These are phyloP conservation scores for Cadophora sp. DNA, from an alignment of 2,329 filamentous ascomycete species.

Conservation along the genomic window DNA sequence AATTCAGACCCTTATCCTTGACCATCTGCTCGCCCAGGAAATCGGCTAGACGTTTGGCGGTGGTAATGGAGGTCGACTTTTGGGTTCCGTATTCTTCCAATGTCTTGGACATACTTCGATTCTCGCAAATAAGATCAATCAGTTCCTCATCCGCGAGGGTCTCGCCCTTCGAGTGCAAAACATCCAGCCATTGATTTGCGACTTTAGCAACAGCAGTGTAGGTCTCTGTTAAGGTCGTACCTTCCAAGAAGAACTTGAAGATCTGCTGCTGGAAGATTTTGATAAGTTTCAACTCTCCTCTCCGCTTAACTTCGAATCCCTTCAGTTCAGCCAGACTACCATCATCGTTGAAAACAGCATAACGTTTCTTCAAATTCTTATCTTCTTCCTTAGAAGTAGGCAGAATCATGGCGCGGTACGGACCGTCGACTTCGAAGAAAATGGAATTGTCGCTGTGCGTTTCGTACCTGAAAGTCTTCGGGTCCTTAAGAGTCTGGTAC, in stretches of 20 bases:
- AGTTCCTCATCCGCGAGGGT: slow-evolving; percentile 96
- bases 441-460: slow-evolving; percentile 99
- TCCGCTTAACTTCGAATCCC: slow-evolving; percentile 95
- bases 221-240: slow-evolving; percentile 83
- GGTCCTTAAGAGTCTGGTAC: slow-evolving; percentile 88
- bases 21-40: slow-evolving; percentile 99
- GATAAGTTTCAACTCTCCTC: slow-evolving; percentile 98
- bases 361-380: slow-evolving; percentile 99
- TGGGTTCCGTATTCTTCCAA: slow-evolving; percentile 94
- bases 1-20: slow-evolving; percentile 98
- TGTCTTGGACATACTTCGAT: slow-evolving; percentile 97
- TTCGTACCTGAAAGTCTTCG: slow-evolving; percentile 84
- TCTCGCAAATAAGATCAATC: slow-evolving; percentile 99
- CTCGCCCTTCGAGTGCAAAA: slow-evolving; percentile 84
- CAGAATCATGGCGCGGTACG: slow-evolving; percentile 96
- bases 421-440: slow-evolving; percentile 98
- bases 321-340: slow-evolving; percentile 95
- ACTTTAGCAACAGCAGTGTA: slow-evolving; percentile 93
- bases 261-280: slow-evolving; percentile 99
- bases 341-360: slow-evolving; percentile 98
- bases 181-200: slow-evolving; percentile 95
- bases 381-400: slow-evolving; percentile 98
- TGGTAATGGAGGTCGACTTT: slow-evolving; percentile 99
- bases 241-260: slow-evolving; percentile 98
- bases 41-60: slow-evolving; percentile 90